These are phyloP conservation scores for Paecilomyces sp. DNA, from an alignment of 2,329 filamentous ascomycete species.

Conservation along the genomic window DNA sequence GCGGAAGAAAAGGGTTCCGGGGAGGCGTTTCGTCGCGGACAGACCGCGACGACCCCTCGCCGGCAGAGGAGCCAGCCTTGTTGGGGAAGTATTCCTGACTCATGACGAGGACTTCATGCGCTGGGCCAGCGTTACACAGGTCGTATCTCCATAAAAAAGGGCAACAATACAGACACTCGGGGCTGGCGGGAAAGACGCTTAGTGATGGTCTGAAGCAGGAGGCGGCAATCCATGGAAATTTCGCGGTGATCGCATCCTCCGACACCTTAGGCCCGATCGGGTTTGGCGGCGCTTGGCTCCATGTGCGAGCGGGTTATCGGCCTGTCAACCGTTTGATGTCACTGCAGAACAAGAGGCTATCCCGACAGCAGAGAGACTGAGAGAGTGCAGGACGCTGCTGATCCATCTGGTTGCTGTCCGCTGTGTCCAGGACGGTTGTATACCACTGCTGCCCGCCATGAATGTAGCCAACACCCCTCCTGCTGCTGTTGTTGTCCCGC, in stretches of 20 bases:
- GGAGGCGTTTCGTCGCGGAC: slow-evolving; percentile 17
- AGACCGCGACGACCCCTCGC: slow-evolving; percentile 29
- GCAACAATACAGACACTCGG: not conserved
- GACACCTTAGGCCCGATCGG: slow-evolving; percentile 13
- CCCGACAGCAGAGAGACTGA: not conserved
- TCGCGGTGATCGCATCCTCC: slow-evolving; percentile 8
- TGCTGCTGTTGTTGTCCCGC: slow-evolving; percentile 1
- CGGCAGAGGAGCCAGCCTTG: slow-evolving; percentile 25
- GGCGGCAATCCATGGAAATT: slow-evolving; percentile 7
- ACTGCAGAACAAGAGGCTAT: not conserved
- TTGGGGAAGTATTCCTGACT: slow-evolving; percentile 36
- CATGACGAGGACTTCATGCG: slow-evolving; percentile 22
- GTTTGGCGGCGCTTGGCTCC: slow-evolving; percentile 11
- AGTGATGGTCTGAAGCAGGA: slow-evolving; percentile 9
- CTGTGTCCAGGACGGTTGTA: not conserved
- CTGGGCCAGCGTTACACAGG: not conserved
- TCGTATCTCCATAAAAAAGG: not conserved
- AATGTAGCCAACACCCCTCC: slow-evolving; percentile 26
- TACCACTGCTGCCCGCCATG: slow-evolving; percentile 17
- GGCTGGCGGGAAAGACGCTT: slow-evolving; percentile 3
- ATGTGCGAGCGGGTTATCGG: not conserved
- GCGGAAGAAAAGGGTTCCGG: slow-evolving; percentile 30
- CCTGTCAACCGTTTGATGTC: slow-evolving; percentile 3
- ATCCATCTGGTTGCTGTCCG: not conserved
- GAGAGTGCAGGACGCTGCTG: not conserved